These are phyloP conservation scores for Rosa chinensis DNA, from an alignment of 306 rosid species.

Conservation along the genomic window DNA sequence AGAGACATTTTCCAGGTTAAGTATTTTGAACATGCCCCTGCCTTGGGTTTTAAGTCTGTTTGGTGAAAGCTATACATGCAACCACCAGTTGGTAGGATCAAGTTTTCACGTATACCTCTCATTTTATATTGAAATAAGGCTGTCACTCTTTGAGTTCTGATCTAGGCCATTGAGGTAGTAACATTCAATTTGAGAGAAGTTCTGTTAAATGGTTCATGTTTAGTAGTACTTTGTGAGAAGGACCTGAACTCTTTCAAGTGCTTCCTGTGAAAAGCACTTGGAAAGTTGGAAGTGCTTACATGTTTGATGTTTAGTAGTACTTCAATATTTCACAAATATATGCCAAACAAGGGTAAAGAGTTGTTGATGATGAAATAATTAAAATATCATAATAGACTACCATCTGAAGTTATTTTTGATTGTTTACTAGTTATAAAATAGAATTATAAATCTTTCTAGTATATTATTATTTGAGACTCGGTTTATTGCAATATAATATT, in stretches of 20 bases:
- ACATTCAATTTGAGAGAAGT: background rate
- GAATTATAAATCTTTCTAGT: too few relatives aligned
- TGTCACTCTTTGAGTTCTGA: background rate
- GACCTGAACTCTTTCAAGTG: background rate
- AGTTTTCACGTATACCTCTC: conserved; percentile 28
- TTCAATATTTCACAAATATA: too few relatives aligned
- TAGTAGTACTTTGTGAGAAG: background rate
- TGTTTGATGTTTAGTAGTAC: too few relatives aligned
- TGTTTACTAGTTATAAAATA: too few relatives aligned
- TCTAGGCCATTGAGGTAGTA: conserved; percentile 3
- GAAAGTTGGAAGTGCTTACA: too few relatives aligned
- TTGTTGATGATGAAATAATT: too few relatives aligned
- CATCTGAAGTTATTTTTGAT: too few relatives aligned
- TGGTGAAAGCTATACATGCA: conserved; percentile 33
- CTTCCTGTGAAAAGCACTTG: background rate
- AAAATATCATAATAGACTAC: too few relatives aligned
- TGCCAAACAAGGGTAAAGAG: too few relatives aligned
- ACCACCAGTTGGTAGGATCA: conserved; percentile 83
- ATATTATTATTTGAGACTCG: too few relatives aligned
- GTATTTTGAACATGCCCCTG: conserved; percentile 6
- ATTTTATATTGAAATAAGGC: conserved; percentile 32
- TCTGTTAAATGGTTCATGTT: background rate
- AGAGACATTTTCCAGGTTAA: conserved; percentile 9
- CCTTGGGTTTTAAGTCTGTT: conserved; percentile 55
- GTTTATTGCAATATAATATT: too few relatives aligned